Evolutionary conservation across 805 yeast genomes (phyloP), one percentile per base, ranked within the genome.

Genomic region (Saccharomycopsis sp.): DNA sequence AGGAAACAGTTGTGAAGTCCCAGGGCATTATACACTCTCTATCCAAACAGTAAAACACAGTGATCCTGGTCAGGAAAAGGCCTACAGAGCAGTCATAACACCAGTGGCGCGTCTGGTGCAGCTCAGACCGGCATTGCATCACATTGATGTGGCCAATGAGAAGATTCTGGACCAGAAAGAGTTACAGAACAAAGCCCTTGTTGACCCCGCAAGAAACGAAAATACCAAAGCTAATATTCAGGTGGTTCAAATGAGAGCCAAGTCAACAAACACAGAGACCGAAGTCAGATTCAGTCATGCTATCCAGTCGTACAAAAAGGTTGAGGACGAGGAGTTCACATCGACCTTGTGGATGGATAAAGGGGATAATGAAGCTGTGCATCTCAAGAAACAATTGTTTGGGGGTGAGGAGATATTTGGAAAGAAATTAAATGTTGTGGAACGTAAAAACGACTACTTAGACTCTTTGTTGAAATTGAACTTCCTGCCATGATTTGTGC

Each of bases 171-270:
- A 76, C 67, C 71, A 42, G 73, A 71, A 55, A 75, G 75, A 52
- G 78, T 77, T 47, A 64, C 71, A 3, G 69, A 74, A n/a, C 73
- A 75, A 60, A 71, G 73, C 22, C 63, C 68, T 5, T 71, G 29
- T 23, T 17, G 64, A 65, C 3, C 61, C 68, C n/a, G 47, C 44
- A 2, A 53, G 56, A 14, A 22, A 49, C 15, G 41, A 52, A 35
- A 15, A 17, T 2, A 64, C 47, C 35, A 75, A 70, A 56, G 69
- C 67, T 19, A 72, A 77, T 58, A 78, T 83, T 1, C 84, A 84
- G 58, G 85, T 87, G 22, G 86, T 87, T 29, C 91, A 89, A 55
- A 84, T 87, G 89, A 78, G 87, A 15, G 93, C 87, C 2, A 86
- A 85, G 66, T 76, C 84, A 23, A 70, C 81, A 0, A 75, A 78